These are phyloP conservation scores for Dorcoceras hygrometricum DNA, from an alignment of 257 asterid species.

Conservation along the genomic window DNA sequence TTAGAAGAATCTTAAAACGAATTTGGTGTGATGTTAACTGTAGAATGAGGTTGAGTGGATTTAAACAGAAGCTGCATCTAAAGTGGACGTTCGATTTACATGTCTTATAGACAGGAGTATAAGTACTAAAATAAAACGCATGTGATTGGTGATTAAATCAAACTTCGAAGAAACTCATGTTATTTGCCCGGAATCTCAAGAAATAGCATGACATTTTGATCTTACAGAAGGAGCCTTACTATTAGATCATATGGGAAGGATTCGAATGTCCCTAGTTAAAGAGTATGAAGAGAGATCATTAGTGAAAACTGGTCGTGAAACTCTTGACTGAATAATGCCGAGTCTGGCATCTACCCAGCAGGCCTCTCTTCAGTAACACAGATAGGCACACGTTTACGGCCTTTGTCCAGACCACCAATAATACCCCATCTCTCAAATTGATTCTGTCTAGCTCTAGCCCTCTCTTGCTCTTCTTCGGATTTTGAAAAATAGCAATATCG, in stretches of 20 bases:
- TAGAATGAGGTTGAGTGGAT: no score
- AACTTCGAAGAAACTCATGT: background rate
- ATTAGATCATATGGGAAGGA: background rate
- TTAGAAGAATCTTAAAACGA: no score
- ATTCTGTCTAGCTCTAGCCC: slow-evolving; percentile 85
- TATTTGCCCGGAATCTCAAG: background rate
- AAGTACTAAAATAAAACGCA: no score
- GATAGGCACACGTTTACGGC: slow-evolving; percentile 52
- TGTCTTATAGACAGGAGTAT: no score
- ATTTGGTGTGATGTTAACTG: no score
- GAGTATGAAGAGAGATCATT: no score
- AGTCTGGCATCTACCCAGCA: slow-evolving; percentile 36
- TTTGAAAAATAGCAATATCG: slow-evolving; percentile 81
- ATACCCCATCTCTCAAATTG: slow-evolving; percentile 90
- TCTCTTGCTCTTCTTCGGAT: slow-evolving; percentile 89
- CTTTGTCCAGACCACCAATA: slow-evolving; percentile 95
- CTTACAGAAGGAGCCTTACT: no score
- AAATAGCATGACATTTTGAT: background rate
- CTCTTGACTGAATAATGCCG: slow-evolving; percentile 19
- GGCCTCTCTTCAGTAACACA: slow-evolving; percentile 20
- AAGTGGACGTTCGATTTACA: no score
- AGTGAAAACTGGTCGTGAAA: background rate
- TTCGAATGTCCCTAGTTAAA: background rate
- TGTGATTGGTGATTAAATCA: background rate
- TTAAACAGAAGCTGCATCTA: no score